A percentile compares a stretch with the other conserved stretches of the same genome.
These are phyloP conservation scores for Neonectria magnoliae DNA, from an alignment of 2,329 filamentous ascomycete species.

Conservation along the genomic window DNA sequence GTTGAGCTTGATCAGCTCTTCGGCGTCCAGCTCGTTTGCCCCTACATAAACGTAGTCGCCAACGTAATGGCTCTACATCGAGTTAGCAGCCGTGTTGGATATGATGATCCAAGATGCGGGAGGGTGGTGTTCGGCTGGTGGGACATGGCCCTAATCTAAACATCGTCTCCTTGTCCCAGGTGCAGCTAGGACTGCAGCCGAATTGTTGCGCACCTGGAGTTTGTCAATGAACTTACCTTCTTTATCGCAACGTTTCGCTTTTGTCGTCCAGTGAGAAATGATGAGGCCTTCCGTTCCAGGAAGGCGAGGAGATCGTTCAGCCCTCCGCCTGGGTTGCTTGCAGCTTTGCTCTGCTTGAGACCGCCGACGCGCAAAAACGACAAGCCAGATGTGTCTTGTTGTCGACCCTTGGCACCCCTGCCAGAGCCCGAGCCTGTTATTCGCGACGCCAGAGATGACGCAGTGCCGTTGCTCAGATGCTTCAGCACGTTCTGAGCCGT, in stretches of 20 bases:
- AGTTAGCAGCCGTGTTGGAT: conserved; percentile 67
- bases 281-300: conserved; percentile 75
- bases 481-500: conserved; percentile 56
- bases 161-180: conserved; percentile 33
- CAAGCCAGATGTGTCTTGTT: conserved; percentile 37
- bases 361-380: conserved; percentile 65
- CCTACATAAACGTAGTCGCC: conserved; percentile 76
- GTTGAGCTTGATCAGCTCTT: conserved; percentile 74
- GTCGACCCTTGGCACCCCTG: conserved; percentile 38
- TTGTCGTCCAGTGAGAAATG: conserved; percentile 56
- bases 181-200: conserved; percentile 31
- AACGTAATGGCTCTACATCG: conserved; percentile 73
- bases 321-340: conserved; percentile 73
- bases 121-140: conserved; percentile 33
- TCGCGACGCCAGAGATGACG: conserved; percentile 47
- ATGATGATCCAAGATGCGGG: conserved; percentile 34
- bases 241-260: conserved; percentile 70
- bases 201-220: conserved; percentile 42
- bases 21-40: conserved; percentile 70
- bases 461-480: conserved; percentile 51
- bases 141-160: conserved; percentile 31
- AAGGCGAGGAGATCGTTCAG: conserved; percentile 72
- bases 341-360: conserved; percentile 74
- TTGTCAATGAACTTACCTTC: conserved; percentile 74
- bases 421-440: conserved; percentile 45